A percentile compares a stretch with the other conserved stretches of the same genome.
phyloP scores from a whole-genome alignment of 192 early-diverging fungal genomes.

The Polychytrium aggregatum region DNA sequence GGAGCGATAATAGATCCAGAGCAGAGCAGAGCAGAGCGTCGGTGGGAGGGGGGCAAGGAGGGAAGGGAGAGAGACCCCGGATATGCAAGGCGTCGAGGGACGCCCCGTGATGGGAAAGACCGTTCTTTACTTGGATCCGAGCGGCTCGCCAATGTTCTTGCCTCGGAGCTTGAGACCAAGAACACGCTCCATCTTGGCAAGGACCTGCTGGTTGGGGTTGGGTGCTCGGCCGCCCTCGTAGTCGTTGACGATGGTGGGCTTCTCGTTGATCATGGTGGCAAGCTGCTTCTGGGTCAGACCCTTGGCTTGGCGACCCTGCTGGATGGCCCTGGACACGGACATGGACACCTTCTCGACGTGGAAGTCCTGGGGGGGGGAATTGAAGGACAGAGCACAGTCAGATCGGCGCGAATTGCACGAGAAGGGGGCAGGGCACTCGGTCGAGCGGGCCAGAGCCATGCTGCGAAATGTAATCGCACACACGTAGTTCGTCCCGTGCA shows the following conservation, averaged over 20 bases:
- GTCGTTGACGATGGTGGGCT: conserved; percentile 79
- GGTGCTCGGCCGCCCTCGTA: conserved; percentile 74
- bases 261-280: conserved; percentile 82
- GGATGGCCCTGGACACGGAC: conserved; percentile 70
- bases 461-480: no score
- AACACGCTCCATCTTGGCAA: conserved; percentile 78
- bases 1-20: no score
- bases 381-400: conserved; percentile 36
- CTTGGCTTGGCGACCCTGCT: conserved; percentile 65
- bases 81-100: no score
- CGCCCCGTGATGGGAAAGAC: no score
- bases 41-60: no score
- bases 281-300: conserved; percentile 79
- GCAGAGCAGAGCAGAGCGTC: no score
- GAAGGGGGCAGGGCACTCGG: no score
- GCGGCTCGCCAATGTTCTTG: conserved; percentile 36
- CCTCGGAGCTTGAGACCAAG: conserved; percentile 84
- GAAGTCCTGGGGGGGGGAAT: conserved; percentile 35
- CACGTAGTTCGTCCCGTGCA: no score
- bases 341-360: conserved; percentile 46
- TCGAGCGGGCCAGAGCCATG: no score
- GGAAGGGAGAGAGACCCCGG: no score
- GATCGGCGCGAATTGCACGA: no score
- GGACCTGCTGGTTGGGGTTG: conserved; percentile 83
- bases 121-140: no score